Evolutionary conservation across 2,329 filamentous ascomycete species (phyloP), one percentile per base, ranked within the genome.

Genomic region (Hansfordia pulvinata): DNA sequence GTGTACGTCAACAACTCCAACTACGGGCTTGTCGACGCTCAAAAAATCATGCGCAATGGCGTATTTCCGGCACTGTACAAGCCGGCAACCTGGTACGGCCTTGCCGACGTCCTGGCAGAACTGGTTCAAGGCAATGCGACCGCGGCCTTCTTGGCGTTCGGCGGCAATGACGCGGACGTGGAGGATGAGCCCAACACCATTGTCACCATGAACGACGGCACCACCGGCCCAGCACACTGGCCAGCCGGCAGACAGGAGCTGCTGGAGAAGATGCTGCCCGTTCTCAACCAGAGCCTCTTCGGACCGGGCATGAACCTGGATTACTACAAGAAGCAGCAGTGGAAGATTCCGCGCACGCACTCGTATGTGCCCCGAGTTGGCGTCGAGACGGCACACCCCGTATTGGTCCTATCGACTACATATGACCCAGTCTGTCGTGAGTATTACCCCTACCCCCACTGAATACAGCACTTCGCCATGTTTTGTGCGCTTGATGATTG

Each of bases 391-490:
- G 52, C 56, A 1, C 52, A 64, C 32, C 67, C 67, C 0, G 50
- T 74, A 16, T 50, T 73, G 2, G 62, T 68, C 33, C 49, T 71
- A 8, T 60, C 60, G 19, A 71, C 66, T 26, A 64, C 60, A 0
- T 60, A 62, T 8, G 64, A 76, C 21, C 71, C 72, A 0, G 64
- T 76, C 1, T 75, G 69, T 1, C 63, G 14, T 15, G 10, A 15
- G 11, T n/a, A 17, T 17, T 28, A 19, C 12, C 14, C 15, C 62
- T 4, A 36, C 65, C 8, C 34, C 37, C 23, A 54, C 50, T 26
- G 54, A 48, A 8, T 39, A 40, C 25, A 28, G 28, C 17, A 12
- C 17, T 24, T 25, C 10, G 9, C 16, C 13, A 16, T 24, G 10
- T 10, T 12, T 2, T 23, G 4, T 12, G 19, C 13, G 8, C n/a